A percentile compares a stretch with the other conserved stretches of the same genome.
phyloP scores from a whole-genome alignment of 148 eudicot species.

The Persicaria maculosa region DNA sequence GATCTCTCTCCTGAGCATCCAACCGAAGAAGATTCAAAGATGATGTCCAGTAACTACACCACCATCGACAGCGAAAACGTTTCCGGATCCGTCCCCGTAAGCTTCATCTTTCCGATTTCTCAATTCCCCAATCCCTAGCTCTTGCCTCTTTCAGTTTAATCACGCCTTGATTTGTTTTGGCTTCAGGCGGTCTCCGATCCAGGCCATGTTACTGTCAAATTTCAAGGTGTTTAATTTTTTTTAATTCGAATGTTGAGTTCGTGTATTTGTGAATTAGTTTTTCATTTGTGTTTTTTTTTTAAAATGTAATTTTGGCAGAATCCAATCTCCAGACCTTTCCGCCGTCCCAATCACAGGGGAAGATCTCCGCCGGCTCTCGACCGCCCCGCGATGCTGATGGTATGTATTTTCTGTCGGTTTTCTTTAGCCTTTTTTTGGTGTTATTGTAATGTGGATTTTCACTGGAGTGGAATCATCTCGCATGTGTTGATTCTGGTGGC shows the following conservation, averaged over 20 bases:
- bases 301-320: slow-evolving; percentile 31
- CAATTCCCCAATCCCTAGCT: slow-evolving; percentile 1
- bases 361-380: slow-evolving; percentile 48
- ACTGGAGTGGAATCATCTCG: not conserved
- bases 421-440: not conserved
- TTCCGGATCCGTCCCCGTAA: slow-evolving; percentile 58
- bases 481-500: not conserved
- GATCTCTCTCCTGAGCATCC: too few relatives aligned
- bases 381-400: slow-evolving; percentile 95
- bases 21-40: slow-evolving; percentile 30
- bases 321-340: slow-evolving; percentile 79
- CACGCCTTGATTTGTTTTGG: not conserved
- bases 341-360: slow-evolving; percentile 62
- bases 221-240: slow-evolving; percentile 29
- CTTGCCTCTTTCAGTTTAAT: not conserved
- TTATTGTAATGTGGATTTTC: not conserved
- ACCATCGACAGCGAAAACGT: slow-evolving; percentile 35
- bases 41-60: slow-evolving; percentile 47
- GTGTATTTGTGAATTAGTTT: not conserved
- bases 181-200: slow-evolving; percentile 69
- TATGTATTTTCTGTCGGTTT: slow-evolving; percentile 23
- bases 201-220: slow-evolving; percentile 46
- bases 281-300: not conserved
- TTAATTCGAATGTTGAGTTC: not conserved
- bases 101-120: not conserved